Evolutionary conservation across 306 rosid genomes (phyloP), one percentile per base, ranked within the genome.

Genomic region (Delonix regia): DNA sequence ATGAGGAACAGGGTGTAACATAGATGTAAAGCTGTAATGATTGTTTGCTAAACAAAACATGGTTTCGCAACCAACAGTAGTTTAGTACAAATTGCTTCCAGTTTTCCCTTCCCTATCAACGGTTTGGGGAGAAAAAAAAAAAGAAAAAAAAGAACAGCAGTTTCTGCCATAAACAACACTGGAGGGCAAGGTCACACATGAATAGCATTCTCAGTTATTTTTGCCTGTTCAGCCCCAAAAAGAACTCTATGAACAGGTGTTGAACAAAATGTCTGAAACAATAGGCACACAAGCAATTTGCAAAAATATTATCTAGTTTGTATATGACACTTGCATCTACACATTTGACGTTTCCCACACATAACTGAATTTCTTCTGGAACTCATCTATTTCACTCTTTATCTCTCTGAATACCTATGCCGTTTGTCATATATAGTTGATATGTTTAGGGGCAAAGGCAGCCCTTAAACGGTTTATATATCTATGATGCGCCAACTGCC

Each of bases 1-100:
- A 48, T 79, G 14, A 71, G 84, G 77, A 27, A 66, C 8, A 56
- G 9, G 47, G 34, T n/a, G 45, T 19, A 24, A 51, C 71, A 76
- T 44, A 38, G 70, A 56, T 61, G 67, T 51, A 62, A 68, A 39
- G 18, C 19, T 60, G 53, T 53, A 24, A 51, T 41, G 13, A 41
- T 48, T 6, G 21, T 28, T 45, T 15, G 59, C 59, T 49, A 71
- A 48, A 41, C 19, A 30, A 57, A 56, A 73, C 67, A 64, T 47
- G 41, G 38, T 59, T 21, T 11, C 44, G 22, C 48, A 21, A 44
- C 13, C 33, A 65, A 67, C 44, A 28, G 7, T 41, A 42, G 7
- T 27, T 59, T 15, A 22, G 53, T 9, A 56, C 19, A 15, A 38
- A 55, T 12, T 28, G 19, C 61, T 33, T 4, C 72, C 47, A 75